Percentiles rank a stretch among this genome's conserved stretches.
Conservation (phyloP, 148 eudicot species). For the Amaranthus hypochondriacus region DNA sequence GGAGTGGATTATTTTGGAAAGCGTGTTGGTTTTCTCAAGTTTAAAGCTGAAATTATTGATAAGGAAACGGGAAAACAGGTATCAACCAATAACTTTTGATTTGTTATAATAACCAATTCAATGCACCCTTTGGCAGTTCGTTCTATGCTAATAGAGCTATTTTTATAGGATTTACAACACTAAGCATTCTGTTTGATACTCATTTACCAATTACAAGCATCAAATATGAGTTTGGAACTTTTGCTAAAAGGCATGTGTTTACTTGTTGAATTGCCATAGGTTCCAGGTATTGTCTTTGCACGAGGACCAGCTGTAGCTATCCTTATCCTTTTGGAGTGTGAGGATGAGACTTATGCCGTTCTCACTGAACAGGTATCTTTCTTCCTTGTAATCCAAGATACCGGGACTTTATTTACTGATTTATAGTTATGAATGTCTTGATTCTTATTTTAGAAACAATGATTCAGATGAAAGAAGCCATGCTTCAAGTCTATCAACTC, state of each 20-base stretch:
- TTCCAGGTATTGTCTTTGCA: constrained; percentile 98
- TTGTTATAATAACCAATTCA: not conserved
- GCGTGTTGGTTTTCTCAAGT: constrained; percentile 92
- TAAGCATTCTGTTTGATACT: not conserved
- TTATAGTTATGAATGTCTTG: not conserved
- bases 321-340: constrained; percentile 83
- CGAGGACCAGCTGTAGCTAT: constrained; percentile 98
- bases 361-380: constrained; percentile 80
- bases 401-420: not conserved
- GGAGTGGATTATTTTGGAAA: constrained; percentile 91
- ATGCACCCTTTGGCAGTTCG: not conserved
- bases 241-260: not conserved
- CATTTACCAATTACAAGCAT: not conserved
- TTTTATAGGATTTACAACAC: not conserved
- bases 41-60: constrained; percentile 78
- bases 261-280: constrained; percentile 29
- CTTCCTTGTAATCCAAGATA: not conserved
- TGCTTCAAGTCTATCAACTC: not conserved
- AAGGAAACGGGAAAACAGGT: constrained; percentile 79
- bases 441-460: not conserved
- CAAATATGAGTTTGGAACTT: not conserved
- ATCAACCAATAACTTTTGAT: constrained; percentile 4
- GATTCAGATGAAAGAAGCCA: not conserved
- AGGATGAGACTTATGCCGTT: constrained; percentile 82
- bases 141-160: not conserved